These are phyloP conservation scores for Tetracentron sinense DNA, from an alignment of 164 flowering plant species.

Conservation along the genomic window DNA sequence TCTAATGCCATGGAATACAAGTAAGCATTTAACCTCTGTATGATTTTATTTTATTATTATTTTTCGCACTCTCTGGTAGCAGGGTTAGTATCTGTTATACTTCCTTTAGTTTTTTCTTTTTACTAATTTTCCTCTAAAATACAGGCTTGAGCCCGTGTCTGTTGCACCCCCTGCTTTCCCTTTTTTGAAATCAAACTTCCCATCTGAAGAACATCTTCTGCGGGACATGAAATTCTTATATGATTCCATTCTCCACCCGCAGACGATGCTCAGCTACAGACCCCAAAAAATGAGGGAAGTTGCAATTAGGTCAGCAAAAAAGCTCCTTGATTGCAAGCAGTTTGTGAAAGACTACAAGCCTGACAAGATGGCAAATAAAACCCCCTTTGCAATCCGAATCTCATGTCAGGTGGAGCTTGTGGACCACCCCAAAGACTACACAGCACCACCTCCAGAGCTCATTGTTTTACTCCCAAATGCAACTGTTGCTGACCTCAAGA, in stretches of 20 bases:
- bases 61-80: too few relatives aligned
- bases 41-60: background rate
- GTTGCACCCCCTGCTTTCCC: background rate
- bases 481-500: constrained; percentile 58
- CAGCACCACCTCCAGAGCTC: constrained; percentile 56
- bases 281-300: constrained; percentile 25
- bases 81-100: too few relatives aligned
- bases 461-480: constrained; percentile 41
- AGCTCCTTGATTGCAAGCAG: constrained; percentile 77
- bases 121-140: background rate
- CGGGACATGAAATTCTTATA: constrained; percentile 48
- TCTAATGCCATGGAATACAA: constrained; percentile 59
- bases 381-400: constrained; percentile 26
- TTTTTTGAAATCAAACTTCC: constrained; percentile 10
- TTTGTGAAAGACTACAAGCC: constrained; percentile 60
- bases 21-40: constrained; percentile 20
- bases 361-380: constrained; percentile 4
- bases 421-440: constrained; percentile 35
- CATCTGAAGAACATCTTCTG: constrained; percentile 40
- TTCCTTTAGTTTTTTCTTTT: too few relatives aligned
- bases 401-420: constrained; percentile 44
- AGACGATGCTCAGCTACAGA: constrained; percentile 33
- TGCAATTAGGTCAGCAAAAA: constrained; percentile 39
- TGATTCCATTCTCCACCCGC: constrained; percentile 49
- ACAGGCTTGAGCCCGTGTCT: constrained; percentile 44